Evolutionary conservation across 2,329 filamentous ascomycete genomes (phyloP), one percentile per base, ranked within the genome.

Genomic region (Venturia oleaginea): DNA sequence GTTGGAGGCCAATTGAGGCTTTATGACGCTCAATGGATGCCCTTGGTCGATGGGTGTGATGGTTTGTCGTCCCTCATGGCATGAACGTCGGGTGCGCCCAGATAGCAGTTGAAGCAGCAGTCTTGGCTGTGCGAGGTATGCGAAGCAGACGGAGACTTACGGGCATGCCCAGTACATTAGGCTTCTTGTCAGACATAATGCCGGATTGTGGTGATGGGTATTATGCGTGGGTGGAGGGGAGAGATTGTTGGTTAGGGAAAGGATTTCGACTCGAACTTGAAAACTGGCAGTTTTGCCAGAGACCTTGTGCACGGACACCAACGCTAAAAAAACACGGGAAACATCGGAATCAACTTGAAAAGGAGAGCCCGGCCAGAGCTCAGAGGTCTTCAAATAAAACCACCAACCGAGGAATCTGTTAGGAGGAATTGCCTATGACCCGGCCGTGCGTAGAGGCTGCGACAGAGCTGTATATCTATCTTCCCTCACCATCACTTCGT

Each of bases 91-190:
- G 30, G 62, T 63, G 59, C 32, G 43, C 38, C 22, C 65, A 34
- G 65, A 55, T 59, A 63, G 64, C 67, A 66, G 67, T 66, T 64
- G 64, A 62, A 66, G 66, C 67, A 62, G 67, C 65, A 66, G 54
- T 46, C 61, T n/a, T 59, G 15, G n/a, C 5, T 32, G 13, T 22
- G 22, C 3, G 11, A 43, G 62, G 67, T 59, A 65, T 62, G 60
- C 40, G 61, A 64, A 72, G 19, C 30, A n/a, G n/a, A n/a, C n/a
- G n/a, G n/a, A n/a, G 66, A 65, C 69, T 70, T 74, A 78, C 76
- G 67, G 76, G 76, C 76, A 79, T 78, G 69, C 82, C 83, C 74
- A 84, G 73, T 71, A 83, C 74, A 22, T 27, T 43, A 19, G 34
- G 37, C 37, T 43, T 40, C 40, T 60, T 60, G 15, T 60, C 59